Evolutionary conservation across 208 protist genomes (phyloP), one percentile per base, ranked within the genome.

Genomic region (Acanthamoeba royreba): DNA sequence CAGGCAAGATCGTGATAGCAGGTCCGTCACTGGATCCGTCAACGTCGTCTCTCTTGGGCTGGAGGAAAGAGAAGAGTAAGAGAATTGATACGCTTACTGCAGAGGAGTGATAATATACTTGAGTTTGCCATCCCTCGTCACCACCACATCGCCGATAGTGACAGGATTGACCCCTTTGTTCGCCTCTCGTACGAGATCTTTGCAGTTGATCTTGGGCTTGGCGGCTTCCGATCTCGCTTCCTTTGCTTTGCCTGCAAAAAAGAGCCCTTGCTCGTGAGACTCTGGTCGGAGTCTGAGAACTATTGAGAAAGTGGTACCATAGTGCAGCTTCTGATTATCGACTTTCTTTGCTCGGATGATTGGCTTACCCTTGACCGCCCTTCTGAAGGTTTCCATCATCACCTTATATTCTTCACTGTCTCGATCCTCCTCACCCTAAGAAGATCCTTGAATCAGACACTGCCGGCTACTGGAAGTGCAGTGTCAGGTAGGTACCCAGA

Each of bases 1-100:
- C 85, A 74, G 47, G 58, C 85, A 87, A n/a, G 79, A 87, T 3
- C 79, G 40, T 25, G 79, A 87, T 40, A 87, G 79, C 79, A 87
- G 47, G 33, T 87, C 79, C 79, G 79, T 87, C n/a, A 87, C 79
- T 19, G 79, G 53, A 22, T 92, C 55, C 22, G 85, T 92, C 9
- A 92, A 19, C 40, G 43, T 33, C 25, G 85, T 92, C 33, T 92
- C 85, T 4, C 40, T 15, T 11, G 85, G 85, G 4, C 66, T 77
- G 66, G 8, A 4, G 33, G 66, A 3, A 17, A 5, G 17, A 13
- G 15, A 13, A 74, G 49, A 72, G 5, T 35, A 19, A 72, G 61
- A 25, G 13, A 55, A 55, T 7, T 0, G 13, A 72, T 72, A 35
- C 0, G 28, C 25, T 25, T 0, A 9, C 9, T 17, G 1, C 0